Evolutionary conservation across 2,329 filamentous ascomycete genomes (phyloP).

Genomic region (Pyrenochaeta sp.): DNA sequence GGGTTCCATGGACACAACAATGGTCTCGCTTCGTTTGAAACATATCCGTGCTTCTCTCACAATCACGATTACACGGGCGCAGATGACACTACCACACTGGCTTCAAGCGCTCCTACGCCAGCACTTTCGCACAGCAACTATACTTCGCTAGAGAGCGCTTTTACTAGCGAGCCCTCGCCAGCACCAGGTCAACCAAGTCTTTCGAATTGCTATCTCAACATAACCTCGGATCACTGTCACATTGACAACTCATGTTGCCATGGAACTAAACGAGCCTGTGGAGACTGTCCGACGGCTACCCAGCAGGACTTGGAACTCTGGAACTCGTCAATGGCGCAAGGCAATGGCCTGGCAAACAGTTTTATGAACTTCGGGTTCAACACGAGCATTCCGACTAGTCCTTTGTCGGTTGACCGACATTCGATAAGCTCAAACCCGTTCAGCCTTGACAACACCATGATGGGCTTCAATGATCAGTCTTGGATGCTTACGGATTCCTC

Average conservation of each 20-base stretch:
- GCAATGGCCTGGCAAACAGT: constrained; percentile 36
- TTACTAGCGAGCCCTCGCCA: constrained; percentile 39
- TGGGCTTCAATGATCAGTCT: constrained; percentile 30
- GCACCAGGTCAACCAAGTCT: constrained; percentile 24
- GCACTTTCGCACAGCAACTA: constrained; percentile 43
- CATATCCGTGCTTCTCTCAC: constrained; percentile 43
- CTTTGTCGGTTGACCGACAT: constrained; percentile 25
- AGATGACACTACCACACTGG: constrained; percentile 29
- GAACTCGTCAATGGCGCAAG: constrained; percentile 36
- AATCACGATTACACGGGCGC: constrained; percentile 26
- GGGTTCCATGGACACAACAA: constrained; percentile 32
- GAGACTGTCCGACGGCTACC: constrained; percentile 36
- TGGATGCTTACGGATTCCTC: constrained; percentile 43
- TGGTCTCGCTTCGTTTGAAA: constrained; percentile 35
- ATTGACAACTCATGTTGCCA: constrained; percentile 49
- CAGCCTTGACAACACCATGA: constrained; percentile 26
- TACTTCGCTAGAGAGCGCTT: constrained; percentile 41
- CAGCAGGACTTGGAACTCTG: constrained; percentile 36
- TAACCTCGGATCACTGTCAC: constrained; percentile 46
- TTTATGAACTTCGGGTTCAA: constrained; percentile 39
- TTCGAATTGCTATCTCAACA: constrained; percentile 39
- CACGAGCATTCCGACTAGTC: constrained; percentile 27
- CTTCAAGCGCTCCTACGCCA: constrained; percentile 40
- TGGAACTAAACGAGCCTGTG: constrained; percentile 37
- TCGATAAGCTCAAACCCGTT: constrained; percentile 24